Conservation (phyloP, 2,329 filamentous ascomycete species). For the Scytalidium sp. region DNA sequence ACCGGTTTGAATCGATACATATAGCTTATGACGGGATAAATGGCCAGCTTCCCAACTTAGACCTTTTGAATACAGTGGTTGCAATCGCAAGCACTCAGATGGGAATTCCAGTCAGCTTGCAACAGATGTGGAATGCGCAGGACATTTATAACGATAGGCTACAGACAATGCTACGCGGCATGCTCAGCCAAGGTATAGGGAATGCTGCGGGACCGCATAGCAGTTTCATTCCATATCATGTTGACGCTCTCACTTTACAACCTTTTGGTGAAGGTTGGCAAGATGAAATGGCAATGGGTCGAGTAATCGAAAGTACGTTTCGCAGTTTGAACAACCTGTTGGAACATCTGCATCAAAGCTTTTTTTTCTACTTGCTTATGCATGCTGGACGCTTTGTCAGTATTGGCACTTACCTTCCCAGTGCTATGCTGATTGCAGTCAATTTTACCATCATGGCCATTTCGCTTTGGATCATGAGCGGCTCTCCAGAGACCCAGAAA, state of each 20-base stretch:
- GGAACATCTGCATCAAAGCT: slow-evolving; percentile 96
- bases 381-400: slow-evolving; percentile 91
- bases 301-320: slow-evolving; percentile 86
- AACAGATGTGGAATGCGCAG: slow-evolving; percentile 77
- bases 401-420: slow-evolving; percentile 95
- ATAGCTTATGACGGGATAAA: slow-evolving; percentile 95
- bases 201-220: slow-evolving; percentile 89
- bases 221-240: slow-evolving; percentile 95
- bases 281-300: slow-evolving; percentile 93
- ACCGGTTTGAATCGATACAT: slow-evolving; percentile 82
- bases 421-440: slow-evolving; percentile 92
- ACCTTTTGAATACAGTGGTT: slow-evolving; percentile 91
- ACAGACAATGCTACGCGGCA: slow-evolving; percentile 84
- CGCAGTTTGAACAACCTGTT: slow-evolving; percentile 93
- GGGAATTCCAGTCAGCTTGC: slow-evolving; percentile 79
- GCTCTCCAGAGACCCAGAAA: slow-evolving; percentile 34
- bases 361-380: slow-evolving; percentile 98
- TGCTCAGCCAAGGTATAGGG: slow-evolving; percentile 88
- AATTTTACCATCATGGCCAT: slow-evolving; percentile 97
- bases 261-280: slow-evolving; percentile 92
- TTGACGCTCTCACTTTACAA: slow-evolving; percentile 91
- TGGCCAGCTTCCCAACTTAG: slow-evolving; percentile 90
- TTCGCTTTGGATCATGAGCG: slow-evolving; percentile 88
- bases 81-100: slow-evolving; percentile 88
- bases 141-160: slow-evolving; percentile 80